Base-by-base conservation (phyloP, 352 stramenopile genomes). In the Globisporangium sylvaticum region DNA sequence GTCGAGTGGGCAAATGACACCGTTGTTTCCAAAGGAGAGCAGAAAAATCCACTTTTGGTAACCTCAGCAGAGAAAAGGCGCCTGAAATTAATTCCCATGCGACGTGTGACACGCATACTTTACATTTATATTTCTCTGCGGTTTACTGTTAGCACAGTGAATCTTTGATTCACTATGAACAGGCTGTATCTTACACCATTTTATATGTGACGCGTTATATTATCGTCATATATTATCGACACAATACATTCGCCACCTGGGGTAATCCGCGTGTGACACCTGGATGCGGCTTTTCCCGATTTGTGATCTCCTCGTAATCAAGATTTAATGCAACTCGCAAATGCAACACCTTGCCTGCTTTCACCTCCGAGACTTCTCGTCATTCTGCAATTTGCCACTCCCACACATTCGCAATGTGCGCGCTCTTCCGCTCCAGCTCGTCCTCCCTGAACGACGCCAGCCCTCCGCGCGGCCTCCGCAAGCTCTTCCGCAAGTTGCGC, bases 361-460 rank as follows among this genome's bases (percentile, higher is more conserved):
- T 34, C 25, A 12, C 20, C 42, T n/a, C n/a, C n/a, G n/a, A n/a
- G n/a, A n/a, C n/a, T 64, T 55, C n/a, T 60, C 22, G 22, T 60
- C 53, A 62, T 62, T 67, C 37, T 27, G 12, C 29, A 57, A 62
- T 55, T 62, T 48, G 58, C n/a, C 31, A 32, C 29, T 54, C 29
- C 6, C 42, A 22, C 42, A 22, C 24, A 7, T 8, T 15, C 6
- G 44, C 37, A 22, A 84, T 84, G 77, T 65, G 64, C n/a, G 67
- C 74, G 37, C 57, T 77, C 14, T 84, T 80, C 65, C 75, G 68
- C 27, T 70, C 72, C 24, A 50, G 29, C 37, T 52, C n/a, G n/a
- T n/a, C 22, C 53, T 15, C 31, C 18, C 12, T 44, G 37, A 50
- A 58, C 48, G 29, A 48, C 20, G 15, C 68, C 14, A 80, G 48